Conservation (phyloP, 2,329 filamentous ascomycete species). For the Exophiala sp. region DNA sequence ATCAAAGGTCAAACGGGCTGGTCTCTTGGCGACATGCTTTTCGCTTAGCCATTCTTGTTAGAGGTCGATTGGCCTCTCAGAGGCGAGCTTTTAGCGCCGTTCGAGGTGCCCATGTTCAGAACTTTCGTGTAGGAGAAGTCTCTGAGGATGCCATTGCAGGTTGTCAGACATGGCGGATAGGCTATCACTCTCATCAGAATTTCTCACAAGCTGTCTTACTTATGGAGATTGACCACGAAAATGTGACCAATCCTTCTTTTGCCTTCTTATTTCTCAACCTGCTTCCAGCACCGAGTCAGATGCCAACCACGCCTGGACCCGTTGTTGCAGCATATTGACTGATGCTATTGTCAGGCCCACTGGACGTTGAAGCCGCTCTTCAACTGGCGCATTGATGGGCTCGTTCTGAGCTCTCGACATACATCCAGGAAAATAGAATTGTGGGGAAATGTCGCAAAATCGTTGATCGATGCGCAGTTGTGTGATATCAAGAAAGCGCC, state of each 20-base stretch:
- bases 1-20: no score
- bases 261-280: background rate
- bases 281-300: background rate
- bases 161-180: no score
- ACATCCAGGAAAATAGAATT: constrained; percentile 30
- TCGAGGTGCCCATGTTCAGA: no score
- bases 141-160: no score
- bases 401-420: background rate
- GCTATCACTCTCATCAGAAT: no score
- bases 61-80: no score
- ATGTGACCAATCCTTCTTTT: background rate
- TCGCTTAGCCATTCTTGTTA: no score
- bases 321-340: background rate
- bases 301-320: constrained; percentile 2
- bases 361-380: background rate
- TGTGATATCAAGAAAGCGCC: constrained; percentile 7
- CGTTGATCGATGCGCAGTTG: constrained; percentile 54
- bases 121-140: no score
- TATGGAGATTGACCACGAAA: no score
- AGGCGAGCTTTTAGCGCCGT: no score
- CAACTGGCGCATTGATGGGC: background rate
- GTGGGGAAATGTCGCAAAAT: constrained; percentile 69
- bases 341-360: background rate
- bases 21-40: no score
- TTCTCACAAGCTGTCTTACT: no score